phyloP scores from a whole-genome alignment of 2,329 filamentous ascomycete genomes.

The Hypocreales sp. region DNA sequence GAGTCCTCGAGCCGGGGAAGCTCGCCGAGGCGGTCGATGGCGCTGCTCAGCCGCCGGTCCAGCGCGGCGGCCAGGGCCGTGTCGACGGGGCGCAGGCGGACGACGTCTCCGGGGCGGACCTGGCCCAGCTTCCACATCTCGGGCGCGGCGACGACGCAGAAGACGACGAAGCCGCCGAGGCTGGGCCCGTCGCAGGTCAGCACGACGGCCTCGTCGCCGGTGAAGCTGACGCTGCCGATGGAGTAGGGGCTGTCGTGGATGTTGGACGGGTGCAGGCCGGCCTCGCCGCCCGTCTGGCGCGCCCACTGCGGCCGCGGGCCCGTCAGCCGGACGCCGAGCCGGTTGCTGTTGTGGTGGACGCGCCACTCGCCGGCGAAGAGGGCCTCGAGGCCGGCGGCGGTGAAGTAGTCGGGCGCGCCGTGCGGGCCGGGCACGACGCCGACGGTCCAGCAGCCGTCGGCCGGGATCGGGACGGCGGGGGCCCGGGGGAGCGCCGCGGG shows the following conservation, averaged over 20 bases:
- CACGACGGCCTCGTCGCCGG: conserved; percentile 24
- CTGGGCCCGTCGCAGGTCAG: conserved; percentile 23
- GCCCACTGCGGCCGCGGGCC: conserved; percentile 23
- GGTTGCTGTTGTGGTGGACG: conserved; percentile 24
- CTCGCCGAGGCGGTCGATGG: conserved; percentile 8
- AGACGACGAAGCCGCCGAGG: conserved; percentile 24
- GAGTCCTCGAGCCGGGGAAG: not conserved
- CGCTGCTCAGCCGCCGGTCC: conserved; percentile 7
- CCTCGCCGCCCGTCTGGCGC: conserved; percentile 19
- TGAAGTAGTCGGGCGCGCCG: conserved; percentile 21
- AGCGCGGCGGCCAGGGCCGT: conserved; percentile 10
- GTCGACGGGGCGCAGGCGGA: conserved; percentile 15
- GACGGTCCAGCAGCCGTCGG: conserved; percentile 14
- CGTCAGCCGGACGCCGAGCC: conserved; percentile 21
- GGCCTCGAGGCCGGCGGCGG: conserved; percentile 11
- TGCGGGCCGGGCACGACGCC: conserved; percentile 23
- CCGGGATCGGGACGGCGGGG: conserved; percentile 8
- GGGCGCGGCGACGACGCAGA: conserved; percentile 19
- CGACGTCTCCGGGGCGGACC: conserved; percentile 20
- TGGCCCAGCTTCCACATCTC: conserved; percentile 28
- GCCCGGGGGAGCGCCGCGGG: not conserved
- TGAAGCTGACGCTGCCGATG: conserved; percentile 25
- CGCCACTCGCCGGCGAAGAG: conserved; percentile 20
- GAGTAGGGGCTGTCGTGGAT: conserved; percentile 23
- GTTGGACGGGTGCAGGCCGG: conserved; percentile 25